These are phyloP conservation scores for Aspergillus fructus DNA, from an alignment of 2,329 filamentous ascomycete genomes.

Conservation along the genomic window DNA sequence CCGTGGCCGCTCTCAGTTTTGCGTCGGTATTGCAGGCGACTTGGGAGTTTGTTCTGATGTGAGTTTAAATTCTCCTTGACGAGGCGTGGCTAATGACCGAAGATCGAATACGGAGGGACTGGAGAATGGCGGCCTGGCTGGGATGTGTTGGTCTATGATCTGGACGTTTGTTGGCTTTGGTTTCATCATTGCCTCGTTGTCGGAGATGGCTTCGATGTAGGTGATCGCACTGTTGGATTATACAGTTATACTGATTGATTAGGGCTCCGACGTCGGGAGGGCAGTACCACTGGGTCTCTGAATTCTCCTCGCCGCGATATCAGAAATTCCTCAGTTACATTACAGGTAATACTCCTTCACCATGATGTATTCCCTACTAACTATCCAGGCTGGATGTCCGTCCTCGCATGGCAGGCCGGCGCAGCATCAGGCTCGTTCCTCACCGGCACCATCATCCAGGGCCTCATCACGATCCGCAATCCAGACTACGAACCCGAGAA, in stretches of 20 bases:
- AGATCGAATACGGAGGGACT: slow-evolving; percentile 27
- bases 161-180: slow-evolving; percentile 65
- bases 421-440: slow-evolving; percentile 50
- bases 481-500: slow-evolving; percentile 41
- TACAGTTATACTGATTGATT: neutral
- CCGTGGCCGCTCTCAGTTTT: slow-evolving; percentile 35
- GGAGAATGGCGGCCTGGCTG: slow-evolving; percentile 26
- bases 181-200: slow-evolving; percentile 57
- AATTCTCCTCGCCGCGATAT: slow-evolving; percentile 49
- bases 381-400: slow-evolving; percentile 49
- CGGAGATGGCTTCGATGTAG: slow-evolving; percentile 59
- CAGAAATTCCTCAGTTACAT: slow-evolving; percentile 58
- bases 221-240: neutral
- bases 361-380: neutral
- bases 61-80: neutral
- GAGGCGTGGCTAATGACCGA: neutral
- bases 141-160: slow-evolving; percentile 32
- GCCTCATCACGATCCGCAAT: slow-evolving; percentile 43
- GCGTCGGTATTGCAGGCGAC: slow-evolving; percentile 36
- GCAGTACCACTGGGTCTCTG: slow-evolving; percentile 60
- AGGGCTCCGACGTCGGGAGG: slow-evolving; percentile 58
- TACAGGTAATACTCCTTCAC: slow-evolving; percentile 33
- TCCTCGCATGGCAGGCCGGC: slow-evolving; percentile 52
- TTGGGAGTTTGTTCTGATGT: slow-evolving; percentile 39
- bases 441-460: slow-evolving; percentile 50